Percentiles rank a stretch among this genome's conserved stretches.
These are phyloP conservation scores for Exophiala mesophila DNA, from an alignment of 2,329 filamentous ascomycete genomes.

Conservation along the genomic window DNA sequence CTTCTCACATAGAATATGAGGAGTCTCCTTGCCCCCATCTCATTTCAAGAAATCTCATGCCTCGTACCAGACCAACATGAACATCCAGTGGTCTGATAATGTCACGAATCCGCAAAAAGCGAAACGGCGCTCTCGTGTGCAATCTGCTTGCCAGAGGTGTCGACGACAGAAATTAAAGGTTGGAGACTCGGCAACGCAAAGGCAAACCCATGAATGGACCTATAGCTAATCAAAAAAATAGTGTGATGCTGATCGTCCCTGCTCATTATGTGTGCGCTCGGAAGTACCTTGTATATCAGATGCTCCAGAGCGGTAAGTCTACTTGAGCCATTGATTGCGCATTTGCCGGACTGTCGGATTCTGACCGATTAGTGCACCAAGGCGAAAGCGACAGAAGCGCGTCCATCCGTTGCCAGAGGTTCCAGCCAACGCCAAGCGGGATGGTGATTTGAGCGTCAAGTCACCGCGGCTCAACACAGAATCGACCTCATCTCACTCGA, in stretches of 20 bases:
- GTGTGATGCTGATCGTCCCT: slow-evolving; percentile 32
- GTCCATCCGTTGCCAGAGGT: background rate
- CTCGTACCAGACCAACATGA: slow-evolving; percentile 13
- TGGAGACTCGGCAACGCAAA: too few relatives aligned
- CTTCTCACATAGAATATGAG: too few relatives aligned
- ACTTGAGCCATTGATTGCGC: too few relatives aligned
- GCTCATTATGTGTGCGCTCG: slow-evolving; percentile 30
- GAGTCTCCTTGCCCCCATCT: too few relatives aligned
- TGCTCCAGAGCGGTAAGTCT: background rate
- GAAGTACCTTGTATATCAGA: slow-evolving; percentile 11
- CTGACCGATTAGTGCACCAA: background rate
- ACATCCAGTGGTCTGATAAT: slow-evolving; percentile 40
- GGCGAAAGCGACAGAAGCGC: background rate
- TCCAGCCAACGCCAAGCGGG: background rate
- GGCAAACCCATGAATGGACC: too few relatives aligned
- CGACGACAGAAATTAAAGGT: slow-evolving; percentile 30
- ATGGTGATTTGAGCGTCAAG: background rate
- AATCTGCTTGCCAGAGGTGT: slow-evolving; percentile 28
- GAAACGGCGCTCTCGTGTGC: slow-evolving; percentile 63
- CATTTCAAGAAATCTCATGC: too few relatives aligned
- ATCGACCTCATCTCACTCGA: slow-evolving; percentile 14
- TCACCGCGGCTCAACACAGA: background rate
- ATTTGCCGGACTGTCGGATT: too few relatives aligned
- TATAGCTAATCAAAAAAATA: too few relatives aligned
- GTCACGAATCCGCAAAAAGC: slow-evolving; percentile 66